Evolutionary conservation across 495 filamentous ascomycete species (phyloP).

Genomic region (Monascus purpureus): DNA sequence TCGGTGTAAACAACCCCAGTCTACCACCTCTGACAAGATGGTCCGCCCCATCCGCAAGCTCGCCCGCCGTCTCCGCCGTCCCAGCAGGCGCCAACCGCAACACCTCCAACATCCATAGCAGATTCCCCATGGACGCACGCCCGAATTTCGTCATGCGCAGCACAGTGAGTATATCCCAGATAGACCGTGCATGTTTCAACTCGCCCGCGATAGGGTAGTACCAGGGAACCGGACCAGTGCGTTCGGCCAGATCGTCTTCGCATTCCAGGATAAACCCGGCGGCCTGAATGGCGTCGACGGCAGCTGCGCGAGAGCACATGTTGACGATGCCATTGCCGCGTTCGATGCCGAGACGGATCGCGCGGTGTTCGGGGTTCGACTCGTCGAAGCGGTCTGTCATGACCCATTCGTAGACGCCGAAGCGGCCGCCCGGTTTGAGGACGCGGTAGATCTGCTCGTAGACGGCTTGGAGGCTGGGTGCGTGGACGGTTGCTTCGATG

Average conservation of each 20-base stretch:
- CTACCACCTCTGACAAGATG: slow-evolving; percentile 64
- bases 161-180: slow-evolving; percentile 58
- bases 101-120: slow-evolving; percentile 56
- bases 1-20: slow-evolving; percentile 75
- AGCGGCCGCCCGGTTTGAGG: slow-evolving; percentile 76
- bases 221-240: slow-evolving; percentile 58
- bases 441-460: slow-evolving; percentile 76
- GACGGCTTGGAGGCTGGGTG: slow-evolving; percentile 66
- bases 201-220: slow-evolving; percentile 68
- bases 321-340: slow-evolving; percentile 79
- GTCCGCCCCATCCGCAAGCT: slow-evolving; percentile 57
- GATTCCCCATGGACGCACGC: slow-evolving; percentile 48
- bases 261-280: slow-evolving; percentile 65
- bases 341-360: slow-evolving; percentile 75
- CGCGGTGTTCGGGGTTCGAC: slow-evolving; percentile 57
- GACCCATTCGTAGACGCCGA: slow-evolving; percentile 86
- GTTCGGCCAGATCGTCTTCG: slow-evolving; percentile 66
- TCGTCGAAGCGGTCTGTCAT: slow-evolving; percentile 84
- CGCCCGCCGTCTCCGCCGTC: slow-evolving; percentile 76
- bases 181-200: slow-evolving; percentile 50
- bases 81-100: slow-evolving; percentile 54
- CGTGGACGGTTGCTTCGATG: slow-evolving; percentile 82
- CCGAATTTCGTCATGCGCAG: slow-evolving; percentile 66
- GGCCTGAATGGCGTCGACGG: slow-evolving; percentile 60
- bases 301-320: slow-evolving; percentile 72